These are phyloP conservation scores for Pseudocercospora crystallina DNA, from an alignment of 2,329 filamentous ascomycete genomes.

Conservation along the genomic window DNA sequence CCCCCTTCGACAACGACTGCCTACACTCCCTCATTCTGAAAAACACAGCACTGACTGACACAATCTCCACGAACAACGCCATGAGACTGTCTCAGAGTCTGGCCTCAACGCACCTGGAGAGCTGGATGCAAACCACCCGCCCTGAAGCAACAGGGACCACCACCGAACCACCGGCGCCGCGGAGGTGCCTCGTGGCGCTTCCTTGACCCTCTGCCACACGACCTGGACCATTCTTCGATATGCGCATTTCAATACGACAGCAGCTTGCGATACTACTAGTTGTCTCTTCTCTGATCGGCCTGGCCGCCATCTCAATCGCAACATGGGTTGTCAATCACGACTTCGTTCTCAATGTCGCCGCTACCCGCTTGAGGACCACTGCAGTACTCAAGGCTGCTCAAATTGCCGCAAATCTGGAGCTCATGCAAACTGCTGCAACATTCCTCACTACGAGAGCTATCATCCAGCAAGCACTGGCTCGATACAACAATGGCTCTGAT, in stretches of 20 bases:
- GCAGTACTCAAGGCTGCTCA: conserved; percentile 88
- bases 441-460: conserved; percentile 66
- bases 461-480: conserved; percentile 52
- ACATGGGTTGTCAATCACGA: conserved; percentile 63
- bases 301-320: conserved; percentile 79
- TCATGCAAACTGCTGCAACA: conserved; percentile 73
- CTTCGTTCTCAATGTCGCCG: conserved; percentile 60
- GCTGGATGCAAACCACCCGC: too few species aligned
- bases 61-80: too few species aligned
- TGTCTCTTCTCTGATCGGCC: conserved; percentile 68
- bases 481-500: conserved; percentile 55
- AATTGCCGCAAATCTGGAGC: conserved; percentile 72
- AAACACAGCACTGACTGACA: too few species aligned
- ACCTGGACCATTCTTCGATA: conserved; percentile 38
- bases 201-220: neutral
- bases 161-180: too few species aligned
- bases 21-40: too few species aligned
- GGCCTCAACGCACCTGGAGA: too few species aligned
- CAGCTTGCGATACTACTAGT: conserved; percentile 82
- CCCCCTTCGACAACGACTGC: too few species aligned
- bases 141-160: too few species aligned
- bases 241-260: conserved; percentile 85
- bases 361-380: conserved; percentile 65
- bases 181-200: too few species aligned
- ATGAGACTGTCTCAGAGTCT: too few species aligned